Evolutionary conservation across 2,329 filamentous ascomycete species (phyloP).

Genomic region (Huntiella moniliformis): DNA sequence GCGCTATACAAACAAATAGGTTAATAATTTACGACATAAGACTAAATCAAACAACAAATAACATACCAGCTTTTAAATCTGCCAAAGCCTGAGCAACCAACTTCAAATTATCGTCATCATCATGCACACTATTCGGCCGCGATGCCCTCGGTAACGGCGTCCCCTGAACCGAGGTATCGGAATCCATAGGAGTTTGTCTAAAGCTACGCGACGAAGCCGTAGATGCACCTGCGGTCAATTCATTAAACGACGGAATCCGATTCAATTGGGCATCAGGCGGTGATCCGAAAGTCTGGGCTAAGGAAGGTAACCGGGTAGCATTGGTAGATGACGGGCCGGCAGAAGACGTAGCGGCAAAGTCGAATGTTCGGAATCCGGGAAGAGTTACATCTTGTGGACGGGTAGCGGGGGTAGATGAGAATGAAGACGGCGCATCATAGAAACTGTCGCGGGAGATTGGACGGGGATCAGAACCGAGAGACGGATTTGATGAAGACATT

Average conservation of each 20-base stretch:
- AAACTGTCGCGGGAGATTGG: neutral
- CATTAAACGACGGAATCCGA: constrained; percentile 7
- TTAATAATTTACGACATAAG: neutral
- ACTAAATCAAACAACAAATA: neutral
- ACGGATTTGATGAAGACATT: neutral
- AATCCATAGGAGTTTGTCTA: constrained; percentile 9
- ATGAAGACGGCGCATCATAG: neutral
- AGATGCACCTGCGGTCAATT: constrained; percentile 4
- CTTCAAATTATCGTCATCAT: constrained; percentile 11
- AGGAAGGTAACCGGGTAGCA: constrained; percentile 4
- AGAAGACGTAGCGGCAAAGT: neutral
- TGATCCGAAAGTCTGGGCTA: constrained; percentile 5
- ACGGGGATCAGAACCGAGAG: neutral
- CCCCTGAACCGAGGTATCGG: constrained; percentile 10
- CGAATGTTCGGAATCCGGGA: constrained; percentile 9
- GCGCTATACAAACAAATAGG: constrained; percentile 1
- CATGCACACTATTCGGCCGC: constrained; percentile 9
- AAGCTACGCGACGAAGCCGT: constrained; percentile 8
- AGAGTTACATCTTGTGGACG: constrained; percentile 3
- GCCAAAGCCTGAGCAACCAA: constrained; percentile 11
- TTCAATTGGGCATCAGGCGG: constrained; percentile 2
- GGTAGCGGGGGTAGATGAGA: neutral
- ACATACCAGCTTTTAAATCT: constrained; percentile 11
- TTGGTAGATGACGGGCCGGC: constrained; percentile 1
- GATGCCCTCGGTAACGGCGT: constrained; percentile 8